Evolutionary conservation across 2,329 filamentous ascomycete species (phyloP).

Genomic region (Claviceps pusilla): DNA sequence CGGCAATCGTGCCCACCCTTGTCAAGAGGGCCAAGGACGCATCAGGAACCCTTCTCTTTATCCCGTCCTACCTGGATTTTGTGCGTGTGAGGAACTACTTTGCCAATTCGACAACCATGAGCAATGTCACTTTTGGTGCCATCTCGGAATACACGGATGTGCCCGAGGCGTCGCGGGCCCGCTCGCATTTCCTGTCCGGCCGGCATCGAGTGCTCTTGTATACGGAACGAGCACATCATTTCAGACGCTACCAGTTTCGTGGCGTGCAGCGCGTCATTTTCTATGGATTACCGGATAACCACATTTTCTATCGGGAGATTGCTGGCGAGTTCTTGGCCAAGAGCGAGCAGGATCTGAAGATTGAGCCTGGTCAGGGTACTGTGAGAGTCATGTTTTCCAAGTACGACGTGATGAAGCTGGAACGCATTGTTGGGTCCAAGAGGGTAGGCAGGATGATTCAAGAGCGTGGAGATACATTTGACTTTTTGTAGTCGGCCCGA

Average conservation of each 20-base stretch:
- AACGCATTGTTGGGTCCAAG: conserved; percentile 71
- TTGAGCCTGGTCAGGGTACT: conserved; percentile 43
- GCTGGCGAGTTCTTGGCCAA: conserved; percentile 50
- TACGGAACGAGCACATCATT: conserved; percentile 92
- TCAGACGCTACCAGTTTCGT: conserved; percentile 68
- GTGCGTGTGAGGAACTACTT: conserved; percentile 88
- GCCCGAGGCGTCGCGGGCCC: conserved; percentile 64
- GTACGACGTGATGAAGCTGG: conserved; percentile 79
- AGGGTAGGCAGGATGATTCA: conserved; percentile 71
- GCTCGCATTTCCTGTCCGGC: conserved; percentile 75
- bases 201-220: conserved; percentile 75
- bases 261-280: conserved; percentile 76
- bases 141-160: conserved; percentile 79
- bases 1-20: conserved; percentile 62
- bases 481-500: conserved; percentile 51
- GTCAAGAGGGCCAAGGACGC: conserved; percentile 50
- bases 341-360: conserved; percentile 40
- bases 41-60: conserved; percentile 66
- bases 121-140: conserved; percentile 47
- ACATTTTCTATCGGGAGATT: conserved; percentile 64
- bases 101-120: conserved; percentile 48
- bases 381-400: conserved; percentile 61
- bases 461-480: conserved; percentile 81
- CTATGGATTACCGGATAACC: conserved; percentile 84
- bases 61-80: conserved; percentile 90